Conservation (phyloP, 2,329 filamentous ascomycete species). For the Madurella mycetomatis region DNA sequence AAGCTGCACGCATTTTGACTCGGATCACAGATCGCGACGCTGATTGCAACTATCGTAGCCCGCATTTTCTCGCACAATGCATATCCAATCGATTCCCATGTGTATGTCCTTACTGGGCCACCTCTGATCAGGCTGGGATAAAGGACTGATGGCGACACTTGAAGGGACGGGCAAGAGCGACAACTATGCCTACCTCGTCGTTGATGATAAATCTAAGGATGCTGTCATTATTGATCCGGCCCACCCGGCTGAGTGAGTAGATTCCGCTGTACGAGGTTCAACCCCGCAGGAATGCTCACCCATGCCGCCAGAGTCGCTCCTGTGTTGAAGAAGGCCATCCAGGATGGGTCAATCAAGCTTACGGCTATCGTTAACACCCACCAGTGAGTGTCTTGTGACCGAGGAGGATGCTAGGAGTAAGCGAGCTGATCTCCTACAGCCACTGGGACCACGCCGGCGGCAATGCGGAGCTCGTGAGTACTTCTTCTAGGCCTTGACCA, state of each 20-base stretch:
- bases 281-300: not conserved
- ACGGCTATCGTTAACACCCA: slow-evolving; percentile 94
- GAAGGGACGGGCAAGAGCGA: slow-evolving; percentile 71
- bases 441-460: slow-evolving; percentile 94
- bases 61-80: slow-evolving; percentile 56
- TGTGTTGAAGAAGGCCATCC: slow-evolving; percentile 67
- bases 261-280: too few species aligned
- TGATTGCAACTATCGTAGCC: slow-evolving; percentile 7
- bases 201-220: slow-evolving; percentile 74
- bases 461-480: slow-evolving; percentile 70
- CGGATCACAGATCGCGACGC: not conserved
- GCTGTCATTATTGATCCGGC: slow-evolving; percentile 77
- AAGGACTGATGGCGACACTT: not conserved
- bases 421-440: slow-evolving; percentile 41
- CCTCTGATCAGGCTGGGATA: not conserved
- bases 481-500: not conserved
- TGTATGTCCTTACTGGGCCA: slow-evolving; percentile 50
- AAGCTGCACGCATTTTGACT: not conserved
- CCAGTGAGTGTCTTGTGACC: slow-evolving; percentile 61
- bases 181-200: slow-evolving; percentile 81
- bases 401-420: not conserved
- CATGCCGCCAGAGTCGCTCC: slow-evolving; percentile 48
- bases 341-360: slow-evolving; percentile 70
- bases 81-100: slow-evolving; percentile 86
- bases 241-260: slow-evolving; percentile 66